Percentiles rank a stretch among this genome's conserved stretches.
Evolutionary conservation across 345 rosid species (phyloP).

Genomic region (Litchi chinensis): DNA sequence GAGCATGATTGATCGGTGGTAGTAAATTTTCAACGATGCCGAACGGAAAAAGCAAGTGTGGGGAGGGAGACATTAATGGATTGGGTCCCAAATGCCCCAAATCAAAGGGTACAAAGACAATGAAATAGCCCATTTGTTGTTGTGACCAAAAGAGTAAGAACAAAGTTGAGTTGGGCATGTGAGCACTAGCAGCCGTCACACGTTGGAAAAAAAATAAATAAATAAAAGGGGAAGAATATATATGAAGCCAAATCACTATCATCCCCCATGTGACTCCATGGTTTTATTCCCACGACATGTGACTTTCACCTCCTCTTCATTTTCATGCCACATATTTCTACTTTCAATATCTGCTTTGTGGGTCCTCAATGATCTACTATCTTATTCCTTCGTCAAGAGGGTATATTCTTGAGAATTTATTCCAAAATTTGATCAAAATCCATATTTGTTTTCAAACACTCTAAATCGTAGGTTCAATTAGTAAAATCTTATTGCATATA

Average conservation of each 20-base stretch:
- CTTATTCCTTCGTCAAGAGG: neutral
- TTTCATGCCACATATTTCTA: slow-evolving; percentile 18
- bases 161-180: slow-evolving; percentile 33
- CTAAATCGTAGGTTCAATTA: too few species aligned
- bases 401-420: neutral
- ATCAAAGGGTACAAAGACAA: slow-evolving; percentile 23
- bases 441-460: too few species aligned
- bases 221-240: slow-evolving; percentile 11
- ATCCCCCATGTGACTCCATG: slow-evolving; percentile 34
- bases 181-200: slow-evolving; percentile 20
- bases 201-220: neutral
- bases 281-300: slow-evolving; percentile 33
- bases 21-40: slow-evolving; percentile 4
- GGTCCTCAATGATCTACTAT: neutral
- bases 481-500: too few species aligned
- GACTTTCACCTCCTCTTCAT: slow-evolving; percentile 22
- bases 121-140: slow-evolving; percentile 9
- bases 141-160: slow-evolving; percentile 27
- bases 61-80: neutral
- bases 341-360: neutral
- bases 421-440: neutral
- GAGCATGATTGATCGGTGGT: neutral
- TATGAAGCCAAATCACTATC: neutral
- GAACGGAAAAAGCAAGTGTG: neutral
- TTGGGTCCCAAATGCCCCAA: slow-evolving; percentile 34